Conservation (phyloP, 768 basidiomycete genomes). For the Trichaptum fuscoviolaceum region DNA sequence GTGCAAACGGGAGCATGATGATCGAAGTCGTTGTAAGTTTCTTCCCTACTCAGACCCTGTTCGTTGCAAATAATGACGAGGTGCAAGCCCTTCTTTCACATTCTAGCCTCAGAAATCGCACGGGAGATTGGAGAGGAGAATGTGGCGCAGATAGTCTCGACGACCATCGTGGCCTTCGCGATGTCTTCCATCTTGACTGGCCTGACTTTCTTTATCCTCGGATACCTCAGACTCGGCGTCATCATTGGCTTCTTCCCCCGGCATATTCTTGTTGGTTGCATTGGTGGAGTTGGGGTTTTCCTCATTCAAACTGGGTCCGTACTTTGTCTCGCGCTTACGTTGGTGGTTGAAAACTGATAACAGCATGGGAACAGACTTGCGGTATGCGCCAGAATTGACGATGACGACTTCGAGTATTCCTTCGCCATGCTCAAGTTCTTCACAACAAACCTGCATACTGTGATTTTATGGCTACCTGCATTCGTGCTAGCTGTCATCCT, state of each 20-base stretch:
- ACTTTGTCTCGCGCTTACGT: neutral
- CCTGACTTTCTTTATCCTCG: slow-evolving; percentile 84
- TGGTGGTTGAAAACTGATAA: neutral
- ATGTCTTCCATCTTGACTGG: slow-evolving; percentile 87
- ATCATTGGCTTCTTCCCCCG: slow-evolving; percentile 95
- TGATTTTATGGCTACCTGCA: slow-evolving; percentile 77
- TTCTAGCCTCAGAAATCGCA: slow-evolving; percentile 76
- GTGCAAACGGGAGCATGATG: slow-evolving; percentile 96
- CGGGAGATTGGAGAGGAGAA: slow-evolving; percentile 64
- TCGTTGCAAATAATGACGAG: neutral
- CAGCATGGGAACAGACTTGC: slow-evolving; percentile 52
- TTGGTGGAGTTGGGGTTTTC: slow-evolving; percentile 95
- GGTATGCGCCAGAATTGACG: slow-evolving; percentile 77
- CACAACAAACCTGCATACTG: slow-evolving; percentile 55
- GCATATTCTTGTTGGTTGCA: slow-evolving; percentile 94
- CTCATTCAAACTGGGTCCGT: slow-evolving; percentile 81
- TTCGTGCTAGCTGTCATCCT: slow-evolving; percentile 71
- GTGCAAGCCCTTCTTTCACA: slow-evolving; percentile 87
- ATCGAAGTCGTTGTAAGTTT: slow-evolving; percentile 88
- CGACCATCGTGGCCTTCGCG: slow-evolving; percentile 85
- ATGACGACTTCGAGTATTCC: slow-evolving; percentile 68
- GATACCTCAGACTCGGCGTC: slow-evolving; percentile 74
- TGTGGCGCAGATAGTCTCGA: slow-evolving; percentile 74
- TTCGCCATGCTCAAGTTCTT: slow-evolving; percentile 62
- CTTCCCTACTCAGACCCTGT: neutral